A percentile compares a stretch with the other conserved stretches of the same genome.
These are phyloP conservation scores for Penicillium brevicompactum DNA, from an alignment of 2,329 filamentous ascomycete species.

Conservation along the genomic window DNA sequence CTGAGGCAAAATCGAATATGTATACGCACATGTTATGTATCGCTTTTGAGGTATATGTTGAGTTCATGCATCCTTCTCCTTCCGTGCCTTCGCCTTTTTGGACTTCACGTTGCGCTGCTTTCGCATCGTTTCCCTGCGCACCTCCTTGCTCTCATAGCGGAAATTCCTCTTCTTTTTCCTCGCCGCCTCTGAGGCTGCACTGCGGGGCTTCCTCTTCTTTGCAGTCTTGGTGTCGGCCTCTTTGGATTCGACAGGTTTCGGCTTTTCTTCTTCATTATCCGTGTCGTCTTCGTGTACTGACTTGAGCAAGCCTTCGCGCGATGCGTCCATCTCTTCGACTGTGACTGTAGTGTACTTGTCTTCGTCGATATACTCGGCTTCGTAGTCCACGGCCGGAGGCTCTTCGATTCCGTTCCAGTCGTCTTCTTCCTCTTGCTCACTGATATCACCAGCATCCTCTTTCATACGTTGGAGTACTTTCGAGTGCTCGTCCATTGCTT, in stretches of 20 bases:
- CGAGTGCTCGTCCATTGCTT: conserved; percentile 78
- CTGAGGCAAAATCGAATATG: background rate
- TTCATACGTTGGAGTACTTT: conserved; percentile 66
- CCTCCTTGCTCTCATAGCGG: conserved; percentile 85
- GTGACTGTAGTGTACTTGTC: conserved; percentile 95
- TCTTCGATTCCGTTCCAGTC: conserved; percentile 67
- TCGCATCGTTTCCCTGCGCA: conserved; percentile 64
- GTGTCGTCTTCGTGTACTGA: conserved; percentile 40
- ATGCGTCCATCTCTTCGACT: conserved; percentile 82
- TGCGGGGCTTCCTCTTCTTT: conserved; percentile 53
- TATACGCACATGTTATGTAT: conserved; percentile 10
- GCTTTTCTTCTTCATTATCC: conserved; percentile 27
- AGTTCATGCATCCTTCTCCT: conserved; percentile 26
- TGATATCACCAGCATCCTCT: conserved; percentile 30
- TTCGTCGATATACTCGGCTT: conserved; percentile 95
- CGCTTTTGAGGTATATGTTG: background rate
- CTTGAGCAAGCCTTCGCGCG: conserved; percentile 70
- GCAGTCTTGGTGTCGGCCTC: conserved; percentile 28
- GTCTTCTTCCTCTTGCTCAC: conserved; percentile 49
- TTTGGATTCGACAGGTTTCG: conserved; percentile 35
- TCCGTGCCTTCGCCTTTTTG: conserved; percentile 65
- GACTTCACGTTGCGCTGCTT: conserved; percentile 71
- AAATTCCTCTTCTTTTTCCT: conserved; percentile 92
- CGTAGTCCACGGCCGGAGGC: conserved; percentile 66
- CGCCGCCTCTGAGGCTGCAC: conserved; percentile 50